phyloP scores from a whole-genome alignment of 2,329 filamentous ascomycete species.

The Fusarium goolgardi region DNA sequence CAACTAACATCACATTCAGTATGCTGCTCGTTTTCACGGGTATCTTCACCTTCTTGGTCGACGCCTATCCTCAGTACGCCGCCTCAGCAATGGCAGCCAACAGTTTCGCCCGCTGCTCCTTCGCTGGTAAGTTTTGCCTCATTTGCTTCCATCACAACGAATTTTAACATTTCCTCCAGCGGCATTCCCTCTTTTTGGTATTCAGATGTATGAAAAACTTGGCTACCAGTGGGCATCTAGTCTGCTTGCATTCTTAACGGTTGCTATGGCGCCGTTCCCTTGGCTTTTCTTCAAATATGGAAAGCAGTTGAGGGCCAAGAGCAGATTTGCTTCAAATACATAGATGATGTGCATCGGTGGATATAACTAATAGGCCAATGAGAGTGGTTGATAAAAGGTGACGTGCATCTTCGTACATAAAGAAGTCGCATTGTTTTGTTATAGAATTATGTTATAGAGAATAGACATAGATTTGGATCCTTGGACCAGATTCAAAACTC shows the following conservation, averaged over 20 bases:
- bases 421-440: fast-evolving
- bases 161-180: neutral
- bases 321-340: slow-evolving; percentile 25
- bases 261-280: slow-evolving; percentile 37
- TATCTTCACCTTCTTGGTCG: slow-evolving; percentile 39
- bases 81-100: slow-evolving; percentile 42
- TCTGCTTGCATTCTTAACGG: slow-evolving; percentile 35
- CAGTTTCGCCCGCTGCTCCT: slow-evolving; percentile 34
- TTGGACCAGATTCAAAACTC: fast-evolving
- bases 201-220: slow-evolving; percentile 40
- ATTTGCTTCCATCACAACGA: fast-evolving
- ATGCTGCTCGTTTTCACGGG: slow-evolving; percentile 29
- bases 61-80: slow-evolving; percentile 37
- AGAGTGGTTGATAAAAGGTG: neutral
- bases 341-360: neutral
- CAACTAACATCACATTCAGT: neutral
- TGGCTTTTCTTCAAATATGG: slow-evolving; percentile 41
- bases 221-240: slow-evolving; percentile 38
- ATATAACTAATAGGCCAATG: neutral
- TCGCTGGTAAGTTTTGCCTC: slow-evolving; percentile 17
- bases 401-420: fast-evolving
- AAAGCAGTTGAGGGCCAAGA: slow-evolving; percentile 30
- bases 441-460: neutral
- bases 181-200: slow-evolving; percentile 27
- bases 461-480: neutral